Conservation (phyloP, 495 filamentous ascomycete species). For the Penicillium daleae region DNA sequence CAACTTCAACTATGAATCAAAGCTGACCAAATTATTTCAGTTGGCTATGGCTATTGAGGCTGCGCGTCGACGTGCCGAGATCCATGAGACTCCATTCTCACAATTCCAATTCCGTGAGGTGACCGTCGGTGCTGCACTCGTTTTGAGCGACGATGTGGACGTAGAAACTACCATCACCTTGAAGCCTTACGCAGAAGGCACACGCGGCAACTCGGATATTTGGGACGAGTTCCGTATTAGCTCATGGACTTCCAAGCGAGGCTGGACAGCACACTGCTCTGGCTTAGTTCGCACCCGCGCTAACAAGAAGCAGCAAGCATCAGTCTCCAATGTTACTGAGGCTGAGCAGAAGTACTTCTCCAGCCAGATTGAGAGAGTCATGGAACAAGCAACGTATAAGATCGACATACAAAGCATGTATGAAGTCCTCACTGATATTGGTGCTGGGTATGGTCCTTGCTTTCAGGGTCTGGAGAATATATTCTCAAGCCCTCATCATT, state of each 20-base stretch:
- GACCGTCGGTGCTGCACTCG: slow-evolving; percentile 43
- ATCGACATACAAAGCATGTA: slow-evolving; percentile 29
- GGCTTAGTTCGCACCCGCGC: slow-evolving; percentile 29
- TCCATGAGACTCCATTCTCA: slow-evolving; percentile 20
- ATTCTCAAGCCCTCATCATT: slow-evolving; percentile 23
- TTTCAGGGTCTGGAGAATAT: slow-evolving; percentile 33
- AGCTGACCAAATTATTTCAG: slow-evolving; percentile 14
- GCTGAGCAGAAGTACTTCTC: slow-evolving; percentile 19
- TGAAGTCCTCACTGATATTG: slow-evolving; percentile 29
- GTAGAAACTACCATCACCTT: slow-evolving; percentile 47
- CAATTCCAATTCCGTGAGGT: slow-evolving; percentile 45
- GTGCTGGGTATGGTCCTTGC: slow-evolving; percentile 26
- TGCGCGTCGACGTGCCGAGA: slow-evolving; percentile 30
- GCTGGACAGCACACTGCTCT: slow-evolving; percentile 43
- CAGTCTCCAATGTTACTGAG: slow-evolving; percentile 20
- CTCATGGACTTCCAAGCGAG: slow-evolving; percentile 35
- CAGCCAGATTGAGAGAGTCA: slow-evolving; percentile 17
- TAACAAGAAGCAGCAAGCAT: slow-evolving; percentile 20
- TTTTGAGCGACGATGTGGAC: slow-evolving; percentile 45
- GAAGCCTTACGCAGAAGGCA: slow-evolving; percentile 42
- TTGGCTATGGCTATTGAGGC: slow-evolving; percentile 56
- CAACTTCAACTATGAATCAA: neutral
- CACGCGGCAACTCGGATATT: slow-evolving; percentile 38
- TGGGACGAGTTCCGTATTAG: slow-evolving; percentile 46
- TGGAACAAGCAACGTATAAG: slow-evolving; percentile 20